Conservation (phyloP, 2,329 filamentous ascomycete species). For the Drechslerella coelobrocha region DNA sequence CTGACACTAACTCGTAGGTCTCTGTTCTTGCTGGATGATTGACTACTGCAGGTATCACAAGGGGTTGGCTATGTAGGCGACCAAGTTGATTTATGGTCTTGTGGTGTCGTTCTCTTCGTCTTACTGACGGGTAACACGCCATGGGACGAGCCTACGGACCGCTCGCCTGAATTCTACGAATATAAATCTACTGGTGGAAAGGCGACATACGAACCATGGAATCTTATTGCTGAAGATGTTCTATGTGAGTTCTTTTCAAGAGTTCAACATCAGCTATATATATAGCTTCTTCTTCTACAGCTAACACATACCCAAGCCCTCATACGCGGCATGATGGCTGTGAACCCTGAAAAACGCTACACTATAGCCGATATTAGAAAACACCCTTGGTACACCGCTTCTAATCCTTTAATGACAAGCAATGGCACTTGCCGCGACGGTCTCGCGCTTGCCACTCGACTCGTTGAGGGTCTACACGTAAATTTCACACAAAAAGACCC, state of each 20-base stretch:
- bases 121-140: slow-evolving; percentile 94
- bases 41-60: slow-evolving; percentile 58
- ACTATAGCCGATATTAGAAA: slow-evolving; percentile 83
- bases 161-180: slow-evolving; percentile 90
- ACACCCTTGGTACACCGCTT: slow-evolving; percentile 92
- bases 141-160: slow-evolving; percentile 88
- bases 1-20: slow-evolving; percentile 46
- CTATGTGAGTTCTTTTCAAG: slow-evolving; percentile 62
- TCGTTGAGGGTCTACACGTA: slow-evolving; percentile 89
- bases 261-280: no score
- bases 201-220: slow-evolving; percentile 85
- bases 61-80: slow-evolving; percentile 68
- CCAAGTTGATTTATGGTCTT: slow-evolving; percentile 93
- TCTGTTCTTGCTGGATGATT: slow-evolving; percentile 1
- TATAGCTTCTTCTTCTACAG: no score
- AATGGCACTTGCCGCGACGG: slow-evolving; percentile 78
- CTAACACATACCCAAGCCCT: no score
- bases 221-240: slow-evolving; percentile 73
- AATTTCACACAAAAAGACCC: slow-evolving; percentile 75
- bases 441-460: slow-evolving; percentile 85
- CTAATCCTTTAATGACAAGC: slow-evolving; percentile 75
- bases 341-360: slow-evolving; percentile 77
- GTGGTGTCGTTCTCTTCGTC: slow-evolving; percentile 96
- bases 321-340: slow-evolving; percentile 88
- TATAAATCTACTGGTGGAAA: slow-evolving; percentile 81